Evolutionary conservation across 1,139 yeast genomes (phyloP).

Genomic region (Yueomyces sp.): DNA sequence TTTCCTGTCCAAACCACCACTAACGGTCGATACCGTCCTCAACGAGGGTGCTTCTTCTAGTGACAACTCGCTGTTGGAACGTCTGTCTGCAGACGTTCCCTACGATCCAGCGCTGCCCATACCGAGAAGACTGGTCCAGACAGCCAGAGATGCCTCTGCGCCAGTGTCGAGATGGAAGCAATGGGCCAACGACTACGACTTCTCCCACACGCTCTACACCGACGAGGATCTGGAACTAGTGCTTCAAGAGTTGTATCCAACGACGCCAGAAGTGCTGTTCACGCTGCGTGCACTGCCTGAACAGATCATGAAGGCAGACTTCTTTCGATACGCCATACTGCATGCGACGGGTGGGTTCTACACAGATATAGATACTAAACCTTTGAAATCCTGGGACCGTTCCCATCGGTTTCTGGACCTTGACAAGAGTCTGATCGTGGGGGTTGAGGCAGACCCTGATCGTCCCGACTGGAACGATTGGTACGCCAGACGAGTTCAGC

Average conservation of each 20-base stretch:
- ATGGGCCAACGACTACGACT: conserved; percentile 39
- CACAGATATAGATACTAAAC: conserved; percentile 74
- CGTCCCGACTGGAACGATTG: conserved; percentile 60
- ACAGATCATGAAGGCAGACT: conserved; percentile 74
- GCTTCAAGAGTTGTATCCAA: conserved; percentile 47
- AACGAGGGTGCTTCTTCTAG: no score
- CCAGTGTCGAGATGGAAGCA: neutral
- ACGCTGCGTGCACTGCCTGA: conserved; percentile 74
- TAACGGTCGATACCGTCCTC: no score
- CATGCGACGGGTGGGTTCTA: conserved; percentile 89
- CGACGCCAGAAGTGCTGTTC: conserved; percentile 61
- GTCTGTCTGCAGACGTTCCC: no score
- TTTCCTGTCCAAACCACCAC: no score
- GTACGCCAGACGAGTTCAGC: conserved; percentile 65
- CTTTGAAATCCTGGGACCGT: conserved; percentile 53
- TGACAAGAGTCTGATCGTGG: conserved; percentile 61
- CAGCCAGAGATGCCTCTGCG: no score
- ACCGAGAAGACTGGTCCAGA: no score
- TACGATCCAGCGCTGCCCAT: no score
- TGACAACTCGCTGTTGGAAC: no score
- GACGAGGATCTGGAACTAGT: conserved; percentile 60
- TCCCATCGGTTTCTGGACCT: conserved; percentile 1
- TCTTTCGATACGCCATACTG: conserved; percentile 73
- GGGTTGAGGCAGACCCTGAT: conserved; percentile 91
- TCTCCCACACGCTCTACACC: conserved; percentile 59